Percentiles rank a stretch among this genome's conserved stretches.
Conservation (phyloP, 306 rosid genomes). For the Coriaria nepalensis region DNA sequence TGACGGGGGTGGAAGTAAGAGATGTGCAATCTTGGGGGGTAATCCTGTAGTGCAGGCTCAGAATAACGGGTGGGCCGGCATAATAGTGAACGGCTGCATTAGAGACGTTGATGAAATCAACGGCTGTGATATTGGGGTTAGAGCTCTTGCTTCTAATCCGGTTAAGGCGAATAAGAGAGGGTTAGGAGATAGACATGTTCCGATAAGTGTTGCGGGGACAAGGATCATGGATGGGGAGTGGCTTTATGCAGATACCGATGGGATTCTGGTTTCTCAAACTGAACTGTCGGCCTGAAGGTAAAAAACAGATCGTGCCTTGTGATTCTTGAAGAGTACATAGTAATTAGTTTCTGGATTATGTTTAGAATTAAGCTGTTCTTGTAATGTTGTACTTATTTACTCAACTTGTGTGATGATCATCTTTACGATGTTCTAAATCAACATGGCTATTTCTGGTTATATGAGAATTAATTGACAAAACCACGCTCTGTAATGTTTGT, state of each 20-base stretch:
- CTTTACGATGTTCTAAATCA: no score
- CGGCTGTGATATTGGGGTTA: slow-evolving; percentile 94
- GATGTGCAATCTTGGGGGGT: slow-evolving; percentile 93
- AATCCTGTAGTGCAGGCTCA: slow-evolving; percentile 98
- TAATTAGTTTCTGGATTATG: no score
- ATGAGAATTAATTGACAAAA: no score
- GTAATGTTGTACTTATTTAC: no score
- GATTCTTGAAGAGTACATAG: no score
- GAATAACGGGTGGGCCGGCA: slow-evolving; percentile 98
- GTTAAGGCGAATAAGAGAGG: slow-evolving; percentile 94
- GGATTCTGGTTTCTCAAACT: slow-evolving; percentile 59
- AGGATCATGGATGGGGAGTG: slow-evolving; percentile 90
- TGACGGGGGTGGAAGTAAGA: slow-evolving; percentile 85
- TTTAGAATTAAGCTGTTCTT: no score
- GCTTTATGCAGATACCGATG: slow-evolving; percentile 97
- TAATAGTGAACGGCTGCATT: slow-evolving; percentile 85
- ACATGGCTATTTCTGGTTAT: no score
- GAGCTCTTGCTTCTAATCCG: slow-evolving; percentile 92
- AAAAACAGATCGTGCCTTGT: no score
- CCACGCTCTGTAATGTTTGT: no score
- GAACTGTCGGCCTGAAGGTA: slow-evolving; percentile 47
- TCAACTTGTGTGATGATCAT: no score
- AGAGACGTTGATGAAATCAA: slow-evolving; percentile 94
- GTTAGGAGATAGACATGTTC: slow-evolving; percentile 76
- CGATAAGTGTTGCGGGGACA: slow-evolving; percentile 66